phyloP scores from a whole-genome alignment of 768 basidiomycete species.

The Melanogaster broomeanus region DNA sequence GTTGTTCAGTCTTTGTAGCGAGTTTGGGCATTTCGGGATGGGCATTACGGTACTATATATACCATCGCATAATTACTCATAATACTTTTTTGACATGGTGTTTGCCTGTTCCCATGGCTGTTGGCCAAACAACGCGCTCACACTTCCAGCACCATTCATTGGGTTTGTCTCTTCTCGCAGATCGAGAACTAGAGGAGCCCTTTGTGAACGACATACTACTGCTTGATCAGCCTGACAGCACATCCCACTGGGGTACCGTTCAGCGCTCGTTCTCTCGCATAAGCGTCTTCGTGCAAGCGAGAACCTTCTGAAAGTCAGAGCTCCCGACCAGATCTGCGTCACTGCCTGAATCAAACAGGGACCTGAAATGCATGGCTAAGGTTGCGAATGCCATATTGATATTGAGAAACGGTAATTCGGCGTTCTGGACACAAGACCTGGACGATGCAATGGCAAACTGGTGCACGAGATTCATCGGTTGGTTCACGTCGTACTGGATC shows the following conservation, averaged over 20 bases:
- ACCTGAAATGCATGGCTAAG: conserved; percentile 61
- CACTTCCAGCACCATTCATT: no score
- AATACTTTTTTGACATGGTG: not conserved
- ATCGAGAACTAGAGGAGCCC: no score
- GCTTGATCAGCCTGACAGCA: no score
- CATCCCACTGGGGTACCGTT: no score
- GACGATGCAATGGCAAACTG: conserved; percentile 52
- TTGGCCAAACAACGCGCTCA: no score
- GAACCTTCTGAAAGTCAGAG: no score
- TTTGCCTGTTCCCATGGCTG: no score
- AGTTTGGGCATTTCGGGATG: not conserved
- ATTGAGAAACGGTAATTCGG: conserved; percentile 48
- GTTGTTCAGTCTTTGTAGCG: conserved; percentile 57
- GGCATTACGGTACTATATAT: not conserved
- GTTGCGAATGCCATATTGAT: conserved; percentile 53
- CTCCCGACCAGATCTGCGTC: no score
- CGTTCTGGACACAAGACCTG: conserved; percentile 55
- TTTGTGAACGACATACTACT: no score
- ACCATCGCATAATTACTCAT: conserved; percentile 8
- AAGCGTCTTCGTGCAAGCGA: no score
- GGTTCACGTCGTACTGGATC: conserved; percentile 53
- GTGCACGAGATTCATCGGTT: conserved; percentile 52
- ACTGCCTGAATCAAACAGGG: conserved; percentile 35
- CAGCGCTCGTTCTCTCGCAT: no score
- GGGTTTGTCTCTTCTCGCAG: no score